These are phyloP conservation scores for Ceratocystis smalleyi DNA, from an alignment of 2,329 filamentous ascomycete species.

Conservation along the genomic window DNA sequence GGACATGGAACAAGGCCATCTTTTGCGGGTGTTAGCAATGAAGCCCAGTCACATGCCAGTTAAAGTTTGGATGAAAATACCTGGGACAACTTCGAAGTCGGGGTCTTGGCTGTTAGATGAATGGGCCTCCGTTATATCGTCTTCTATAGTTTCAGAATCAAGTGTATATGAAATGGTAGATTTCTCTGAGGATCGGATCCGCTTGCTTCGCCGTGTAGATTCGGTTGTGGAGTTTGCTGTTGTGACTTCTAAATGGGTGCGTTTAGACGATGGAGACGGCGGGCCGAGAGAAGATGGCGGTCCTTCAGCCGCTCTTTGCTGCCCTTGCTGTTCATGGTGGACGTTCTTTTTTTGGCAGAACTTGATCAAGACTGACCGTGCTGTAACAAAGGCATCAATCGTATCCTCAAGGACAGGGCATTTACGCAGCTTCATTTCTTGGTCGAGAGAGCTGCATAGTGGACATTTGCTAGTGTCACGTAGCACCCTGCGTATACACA, in stretches of 20 bases:
- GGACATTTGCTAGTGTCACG: constrained; percentile 77
- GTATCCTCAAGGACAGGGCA: constrained; percentile 79
- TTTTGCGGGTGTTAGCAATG: constrained; percentile 27
- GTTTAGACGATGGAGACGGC: constrained; percentile 51
- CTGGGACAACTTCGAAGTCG: constrained; percentile 24
- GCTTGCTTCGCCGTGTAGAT: constrained; percentile 29
- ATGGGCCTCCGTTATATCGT: not conserved
- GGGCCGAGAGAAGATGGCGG: constrained; percentile 43
- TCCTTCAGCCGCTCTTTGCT: constrained; percentile 17
- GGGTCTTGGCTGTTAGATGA: constrained; percentile 16
- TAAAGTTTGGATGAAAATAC: constrained; percentile 18
- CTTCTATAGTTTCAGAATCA: not conserved
- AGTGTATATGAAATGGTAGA: not conserved
- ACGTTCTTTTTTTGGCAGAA: constrained; percentile 35
- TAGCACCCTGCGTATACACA: constrained; percentile 81
- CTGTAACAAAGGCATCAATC: constrained; percentile 58
- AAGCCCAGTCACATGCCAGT: not conserved
- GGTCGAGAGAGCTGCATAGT: constrained; percentile 60
- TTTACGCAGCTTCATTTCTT: constrained; percentile 68
- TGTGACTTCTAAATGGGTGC: constrained; percentile 30
- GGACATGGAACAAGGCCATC: constrained; percentile 74
- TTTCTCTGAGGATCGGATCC: constrained; percentile 33
- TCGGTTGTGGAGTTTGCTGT: constrained; percentile 21
- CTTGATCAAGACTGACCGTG: constrained; percentile 45
- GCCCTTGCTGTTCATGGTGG: constrained; percentile 32